phyloP scores from a whole-genome alignment of 2,329 filamentous ascomycete species.

The Aschersonia sp. region DNA sequence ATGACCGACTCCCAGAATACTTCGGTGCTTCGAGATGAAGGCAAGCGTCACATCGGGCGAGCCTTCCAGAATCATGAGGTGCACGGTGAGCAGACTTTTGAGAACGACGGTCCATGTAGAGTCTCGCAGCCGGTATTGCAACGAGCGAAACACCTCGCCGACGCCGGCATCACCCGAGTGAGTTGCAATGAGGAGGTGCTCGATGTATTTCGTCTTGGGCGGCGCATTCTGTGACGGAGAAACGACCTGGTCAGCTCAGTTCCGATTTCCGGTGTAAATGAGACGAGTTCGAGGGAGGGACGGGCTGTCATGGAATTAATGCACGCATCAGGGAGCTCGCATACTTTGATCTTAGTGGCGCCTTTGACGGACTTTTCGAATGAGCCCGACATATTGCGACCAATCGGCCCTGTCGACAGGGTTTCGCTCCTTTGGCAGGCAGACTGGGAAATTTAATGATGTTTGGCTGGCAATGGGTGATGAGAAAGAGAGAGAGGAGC shows the following conservation, averaged over 20 bases:
- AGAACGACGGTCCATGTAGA: constrained; percentile 99
- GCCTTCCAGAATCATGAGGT: constrained; percentile 95
- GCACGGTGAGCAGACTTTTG: constrained; percentile 90
- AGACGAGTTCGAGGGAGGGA: neutral
- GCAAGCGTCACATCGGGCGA: constrained; percentile 75
- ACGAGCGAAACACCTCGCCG: constrained; percentile 83
- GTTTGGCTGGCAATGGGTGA: neutral
- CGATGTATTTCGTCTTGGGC: constrained; percentile 98
- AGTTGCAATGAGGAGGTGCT: constrained; percentile 90
- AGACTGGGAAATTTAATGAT: neutral
- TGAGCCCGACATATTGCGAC: constrained; percentile 55
- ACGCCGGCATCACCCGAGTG: constrained; percentile 90
- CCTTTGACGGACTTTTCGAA: constrained; percentile 99
- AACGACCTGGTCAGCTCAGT: neutral
- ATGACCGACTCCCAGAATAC: constrained; percentile 71
- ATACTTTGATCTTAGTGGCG: constrained; percentile 91
- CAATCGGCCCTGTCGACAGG: constrained; percentile 2
- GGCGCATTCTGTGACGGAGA: constrained; percentile 60
- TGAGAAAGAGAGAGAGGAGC: constrained; percentile 1
- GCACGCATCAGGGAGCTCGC: neutral
- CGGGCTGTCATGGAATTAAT: neutral
- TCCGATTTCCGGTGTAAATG: neutral
- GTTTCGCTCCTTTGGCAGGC: neutral
- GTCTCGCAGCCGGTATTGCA: constrained; percentile 79
- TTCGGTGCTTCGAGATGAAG: constrained; percentile 71